Base-by-base conservation (phyloP, 2,329 filamentous ascomycete genomes). In the Colletotrichum nymphaeae region DNA sequence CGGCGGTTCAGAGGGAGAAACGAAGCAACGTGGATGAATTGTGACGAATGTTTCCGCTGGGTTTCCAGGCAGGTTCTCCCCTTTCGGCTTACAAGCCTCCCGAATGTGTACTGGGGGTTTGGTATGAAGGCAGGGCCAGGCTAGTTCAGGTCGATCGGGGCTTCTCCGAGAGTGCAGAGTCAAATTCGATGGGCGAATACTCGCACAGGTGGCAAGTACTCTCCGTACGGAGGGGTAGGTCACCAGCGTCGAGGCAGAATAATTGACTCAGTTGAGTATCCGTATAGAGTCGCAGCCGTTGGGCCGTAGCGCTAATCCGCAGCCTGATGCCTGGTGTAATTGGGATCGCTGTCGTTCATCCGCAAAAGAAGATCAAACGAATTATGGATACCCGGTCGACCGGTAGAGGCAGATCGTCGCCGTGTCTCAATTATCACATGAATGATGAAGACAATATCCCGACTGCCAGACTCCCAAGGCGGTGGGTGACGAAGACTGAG, bases 311-410 rank as follows among this genome's bases (percentile, higher is more conserved):
- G 42, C 11, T 52, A 49, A 24, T 24, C 24, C 24, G 6, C 16
- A 22, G 52, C 19, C 35, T 4, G 59, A 28, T 16, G 30, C 46
- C 26, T n/a, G 64, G 35, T 32, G 58, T 69, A 37, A 69, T 72
- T 72, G 66, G 30, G 69, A 72, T 72, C 69, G 69, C 69, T 72
- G 65, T 22, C 9, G 28, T 66, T 55, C 49, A 49, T 63, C 22
- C 42, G 60, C 60, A 14, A 35, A 32, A 52, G n/a, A 22, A 46
- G 60, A 16, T 49, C 26, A 49, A 52, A 32, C 26, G 42, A 63
- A 30, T 63, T 22, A 63, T 32, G 11, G 19, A 14, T 30, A 32
- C 22, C 60, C 60, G 60, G 60, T 11, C 42, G 60, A 52, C 26
- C 42, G 42, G 42, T 49, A 49, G 37, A 26, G 59, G 35, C 3